Evolutionary conservation across 2,329 filamentous ascomycete genomes (phyloP).

Genomic region (Nemania sp.): DNA sequence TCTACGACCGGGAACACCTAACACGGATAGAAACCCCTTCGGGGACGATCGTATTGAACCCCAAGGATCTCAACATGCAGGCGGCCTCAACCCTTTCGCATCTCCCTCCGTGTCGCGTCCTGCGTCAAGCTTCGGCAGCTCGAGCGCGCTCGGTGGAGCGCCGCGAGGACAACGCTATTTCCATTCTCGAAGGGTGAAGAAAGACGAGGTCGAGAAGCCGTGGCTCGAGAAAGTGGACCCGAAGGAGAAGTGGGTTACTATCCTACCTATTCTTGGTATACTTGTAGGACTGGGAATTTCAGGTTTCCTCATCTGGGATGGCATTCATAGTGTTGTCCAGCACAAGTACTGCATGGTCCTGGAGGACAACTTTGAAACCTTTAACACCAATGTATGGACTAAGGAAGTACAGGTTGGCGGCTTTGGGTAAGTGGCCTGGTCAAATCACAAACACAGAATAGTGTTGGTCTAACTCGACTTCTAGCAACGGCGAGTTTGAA

Average conservation of each 20-base stretch:
- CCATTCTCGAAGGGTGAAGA: conserved; percentile 77
- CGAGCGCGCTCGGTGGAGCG: conserved; percentile 55
- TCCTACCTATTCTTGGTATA: conserved; percentile 80
- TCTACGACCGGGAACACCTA: conserved; percentile 57
- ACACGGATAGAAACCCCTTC: conserved; percentile 58
- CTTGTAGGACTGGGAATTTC: conserved; percentile 74
- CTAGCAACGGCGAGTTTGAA: conserved; percentile 84
- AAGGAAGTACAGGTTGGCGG: conserved; percentile 81
- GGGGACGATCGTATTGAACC: conserved; percentile 51
- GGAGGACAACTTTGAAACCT: conserved; percentile 71
- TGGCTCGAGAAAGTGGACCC: conserved; percentile 81
- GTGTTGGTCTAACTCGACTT: conserved; percentile 32
- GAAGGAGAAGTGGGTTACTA: conserved; percentile 88
- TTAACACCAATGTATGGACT: conserved; percentile 74
- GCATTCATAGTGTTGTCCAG: conserved; percentile 75
- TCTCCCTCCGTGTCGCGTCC: conserved; percentile 60
- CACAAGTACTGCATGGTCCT: conserved; percentile 79
- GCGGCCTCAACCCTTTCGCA: conserved; percentile 58
- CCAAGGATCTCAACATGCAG: conserved; percentile 40
- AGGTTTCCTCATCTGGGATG: conserved; percentile 81
- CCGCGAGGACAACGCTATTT: conserved; percentile 70
- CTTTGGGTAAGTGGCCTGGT: conserved; percentile 71
- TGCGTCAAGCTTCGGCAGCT: conserved; percentile 61
- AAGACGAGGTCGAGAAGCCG: conserved; percentile 79
- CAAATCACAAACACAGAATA: neutral